A percentile compares a stretch with the other conserved stretches of the same genome.
Conservation (phyloP, 2,329 filamentous ascomycete genomes). For the Colletotrichum navitas region DNA sequence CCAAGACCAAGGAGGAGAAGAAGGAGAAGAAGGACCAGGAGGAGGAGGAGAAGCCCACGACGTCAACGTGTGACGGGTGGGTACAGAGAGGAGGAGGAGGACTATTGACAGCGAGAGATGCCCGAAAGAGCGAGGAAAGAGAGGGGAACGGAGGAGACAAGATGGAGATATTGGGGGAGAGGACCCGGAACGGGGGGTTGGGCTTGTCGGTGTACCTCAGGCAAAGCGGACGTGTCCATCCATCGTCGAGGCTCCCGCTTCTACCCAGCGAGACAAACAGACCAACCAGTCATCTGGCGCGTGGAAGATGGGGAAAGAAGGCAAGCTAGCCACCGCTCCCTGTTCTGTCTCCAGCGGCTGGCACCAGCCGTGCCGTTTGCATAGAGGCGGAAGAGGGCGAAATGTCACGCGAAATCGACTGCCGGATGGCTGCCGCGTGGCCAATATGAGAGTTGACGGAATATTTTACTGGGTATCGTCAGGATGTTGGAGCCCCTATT, state of each 20-base stretch:
- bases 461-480: background rate
- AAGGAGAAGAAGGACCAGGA: background rate
- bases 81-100: background rate
- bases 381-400: background rate
- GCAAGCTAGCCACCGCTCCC: conserved; percentile 8
- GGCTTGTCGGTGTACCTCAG: conserved; percentile 1
- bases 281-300: background rate
- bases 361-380: background rate
- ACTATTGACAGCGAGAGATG: background rate
- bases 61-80: conserved; percentile 3
- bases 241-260: background rate
- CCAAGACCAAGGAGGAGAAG: background rate
- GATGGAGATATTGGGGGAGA: background rate
- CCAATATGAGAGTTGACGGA: background rate
- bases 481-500: background rate
- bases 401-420: background rate
- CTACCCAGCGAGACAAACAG: background rate
- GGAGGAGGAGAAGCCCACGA: conserved; percentile 4
- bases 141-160: conserved; percentile 13
- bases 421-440: conserved; percentile 11
- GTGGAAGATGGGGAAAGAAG: background rate
- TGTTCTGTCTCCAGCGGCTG: background rate
- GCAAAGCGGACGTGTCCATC: background rate
- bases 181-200: too few relatives aligned
- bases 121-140: background rate